Percentiles rank a stretch among this genome's conserved stretches.
phyloP scores from a whole-genome alignment of 1,139 yeast species.

The Nakaseomyces nivariensis region DNA sequence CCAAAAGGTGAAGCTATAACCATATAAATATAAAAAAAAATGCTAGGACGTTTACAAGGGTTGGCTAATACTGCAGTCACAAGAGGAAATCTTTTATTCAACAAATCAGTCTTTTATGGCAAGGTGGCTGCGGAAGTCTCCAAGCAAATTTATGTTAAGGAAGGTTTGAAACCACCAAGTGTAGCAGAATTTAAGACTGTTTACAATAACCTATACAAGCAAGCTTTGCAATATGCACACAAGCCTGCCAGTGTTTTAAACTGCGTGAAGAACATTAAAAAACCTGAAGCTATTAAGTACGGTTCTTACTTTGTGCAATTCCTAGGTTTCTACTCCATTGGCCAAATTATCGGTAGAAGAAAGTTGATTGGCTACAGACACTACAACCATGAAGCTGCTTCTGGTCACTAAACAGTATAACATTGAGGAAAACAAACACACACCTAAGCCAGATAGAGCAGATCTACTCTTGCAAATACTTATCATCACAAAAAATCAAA shows the following conservation, averaged over 20 bases:
- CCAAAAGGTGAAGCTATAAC: no score
- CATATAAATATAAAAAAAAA: slow-evolving; percentile 5
- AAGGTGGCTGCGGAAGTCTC: slow-evolving; percentile 84
- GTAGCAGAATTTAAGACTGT: slow-evolving; percentile 68
- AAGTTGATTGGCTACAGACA: slow-evolving; percentile 63
- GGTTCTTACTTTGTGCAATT: slow-evolving; percentile 76
- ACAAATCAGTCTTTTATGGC: slow-evolving; percentile 69
- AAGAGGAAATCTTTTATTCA: slow-evolving; percentile 24
- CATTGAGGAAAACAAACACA: no score
- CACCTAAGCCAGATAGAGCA: no score
- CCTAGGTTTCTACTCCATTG: slow-evolving; percentile 84
- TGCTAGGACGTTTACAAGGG: slow-evolving; percentile 25
- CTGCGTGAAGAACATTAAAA: slow-evolving; percentile 39
- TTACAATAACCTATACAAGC: slow-evolving; percentile 45
- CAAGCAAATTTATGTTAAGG: slow-evolving; percentile 83
- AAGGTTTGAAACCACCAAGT: slow-evolving; percentile 89
- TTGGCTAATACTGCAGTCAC: slow-evolving; percentile 17
- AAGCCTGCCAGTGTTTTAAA: slow-evolving; percentile 34
- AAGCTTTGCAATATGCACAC: slow-evolving; percentile 34
- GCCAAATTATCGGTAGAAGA: slow-evolving; percentile 97
- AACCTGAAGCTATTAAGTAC: slow-evolving; percentile 53
- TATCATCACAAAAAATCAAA: background rate
- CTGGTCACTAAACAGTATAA: background rate
- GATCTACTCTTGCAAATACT: background rate
- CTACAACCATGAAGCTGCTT: slow-evolving; percentile 6